These are phyloP conservation scores for Diaporthe sp. DNA, from an alignment of 2,329 filamentous ascomycete species.

Conservation along the genomic window DNA sequence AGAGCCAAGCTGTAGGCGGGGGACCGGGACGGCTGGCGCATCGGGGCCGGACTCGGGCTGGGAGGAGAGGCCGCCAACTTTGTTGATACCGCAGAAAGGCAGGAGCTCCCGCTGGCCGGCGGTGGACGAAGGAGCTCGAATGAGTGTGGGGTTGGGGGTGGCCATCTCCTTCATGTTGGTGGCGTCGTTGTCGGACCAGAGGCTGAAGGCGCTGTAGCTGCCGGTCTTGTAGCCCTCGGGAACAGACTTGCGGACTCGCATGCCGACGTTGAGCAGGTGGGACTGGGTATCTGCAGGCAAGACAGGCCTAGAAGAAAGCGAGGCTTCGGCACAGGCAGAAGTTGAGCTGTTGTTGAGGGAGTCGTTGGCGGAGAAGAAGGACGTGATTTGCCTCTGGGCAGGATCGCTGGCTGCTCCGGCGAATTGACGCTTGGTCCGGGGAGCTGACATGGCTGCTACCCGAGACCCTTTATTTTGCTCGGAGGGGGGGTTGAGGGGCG, in stretches of 20 bases:
- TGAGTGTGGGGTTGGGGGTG: constrained; percentile 40
- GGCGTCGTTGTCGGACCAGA: constrained; percentile 60
- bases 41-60: constrained; percentile 57
- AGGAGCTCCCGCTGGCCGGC: constrained; percentile 72
- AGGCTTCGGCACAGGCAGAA: constrained; percentile 49
- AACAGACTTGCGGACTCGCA: constrained; percentile 93
- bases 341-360: constrained; percentile 42
- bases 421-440: constrained; percentile 73
- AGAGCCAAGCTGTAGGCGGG: constrained; percentile 45
- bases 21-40: constrained; percentile 29
- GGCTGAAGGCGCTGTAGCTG: constrained; percentile 63
- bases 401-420: constrained; percentile 71
- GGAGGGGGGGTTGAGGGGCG: background rate
- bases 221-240: constrained; percentile 94
- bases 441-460: constrained; percentile 62
- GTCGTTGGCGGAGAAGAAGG: constrained; percentile 64
- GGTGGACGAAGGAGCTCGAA: constrained; percentile 46
- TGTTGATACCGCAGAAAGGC: constrained; percentile 86
- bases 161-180: constrained; percentile 42
- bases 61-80: constrained; percentile 76
- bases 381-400: constrained; percentile 74
- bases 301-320: constrained; percentile 50
- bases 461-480: constrained; percentile 26
- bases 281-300: constrained; percentile 80
- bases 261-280: constrained; percentile 90